These are phyloP conservation scores for Clitopilus passeckerianus DNA, from an alignment of 768 basidiomycete species.

Conservation along the genomic window DNA sequence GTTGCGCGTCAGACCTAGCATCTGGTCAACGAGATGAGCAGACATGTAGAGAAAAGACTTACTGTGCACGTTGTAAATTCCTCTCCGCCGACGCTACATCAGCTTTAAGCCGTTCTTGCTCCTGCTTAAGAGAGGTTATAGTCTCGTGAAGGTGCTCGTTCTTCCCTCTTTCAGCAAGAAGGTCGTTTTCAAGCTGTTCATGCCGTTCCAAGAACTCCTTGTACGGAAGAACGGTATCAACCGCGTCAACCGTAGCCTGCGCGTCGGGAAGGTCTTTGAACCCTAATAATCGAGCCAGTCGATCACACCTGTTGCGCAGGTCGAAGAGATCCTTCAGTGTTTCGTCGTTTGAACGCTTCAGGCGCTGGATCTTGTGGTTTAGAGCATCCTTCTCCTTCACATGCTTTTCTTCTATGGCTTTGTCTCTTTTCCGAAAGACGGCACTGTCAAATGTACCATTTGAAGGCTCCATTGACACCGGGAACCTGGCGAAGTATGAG, in stretches of 20 bases:
- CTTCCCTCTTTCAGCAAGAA: conserved; percentile 16
- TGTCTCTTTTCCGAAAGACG: conserved; percentile 30
- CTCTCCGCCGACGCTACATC: not conserved
- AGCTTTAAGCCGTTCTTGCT: conserved; percentile 16
- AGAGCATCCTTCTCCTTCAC: conserved; percentile 23
- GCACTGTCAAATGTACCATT: conserved; percentile 22
- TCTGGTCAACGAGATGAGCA: not conserved
- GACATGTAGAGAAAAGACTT: not conserved
- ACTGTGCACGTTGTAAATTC: conserved; percentile 4
- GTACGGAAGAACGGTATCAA: conserved; percentile 27
- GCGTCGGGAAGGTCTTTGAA: conserved; percentile 39
- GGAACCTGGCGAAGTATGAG: not conserved
- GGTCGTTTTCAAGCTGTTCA: conserved; percentile 23
- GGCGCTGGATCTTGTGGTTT: conserved; percentile 25
- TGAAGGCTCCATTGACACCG: not conserved
- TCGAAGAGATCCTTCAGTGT: conserved; percentile 34
- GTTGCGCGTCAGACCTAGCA: conserved; percentile 2
- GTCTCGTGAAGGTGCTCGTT: conserved; percentile 16
- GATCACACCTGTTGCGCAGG: conserved; percentile 25
- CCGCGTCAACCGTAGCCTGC: conserved; percentile 31
- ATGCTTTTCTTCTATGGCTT: conserved; percentile 27
- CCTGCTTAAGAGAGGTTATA: conserved; percentile 17
- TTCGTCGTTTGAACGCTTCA: conserved; percentile 28
- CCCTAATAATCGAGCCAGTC: conserved; percentile 37
- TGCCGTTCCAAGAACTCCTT: conserved; percentile 29